Evolutionary conservation across 2,329 filamentous ascomycete genomes (phyloP), one percentile per base, ranked within the genome.

Genomic region (Sporothrix protearum): DNA sequence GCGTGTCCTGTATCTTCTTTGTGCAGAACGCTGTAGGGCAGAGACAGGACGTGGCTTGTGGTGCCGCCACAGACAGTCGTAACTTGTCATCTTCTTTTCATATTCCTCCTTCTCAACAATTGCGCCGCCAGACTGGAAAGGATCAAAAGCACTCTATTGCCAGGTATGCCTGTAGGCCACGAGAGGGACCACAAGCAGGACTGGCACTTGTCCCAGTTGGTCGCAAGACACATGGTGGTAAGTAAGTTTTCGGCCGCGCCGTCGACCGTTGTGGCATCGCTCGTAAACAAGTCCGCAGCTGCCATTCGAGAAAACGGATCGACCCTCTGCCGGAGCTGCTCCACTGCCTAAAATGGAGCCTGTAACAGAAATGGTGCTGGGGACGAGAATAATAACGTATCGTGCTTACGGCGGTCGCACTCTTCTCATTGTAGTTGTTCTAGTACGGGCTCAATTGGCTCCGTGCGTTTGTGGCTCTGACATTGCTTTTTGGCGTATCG

Each of bases 191-290:
- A 66, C 25, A 10, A 47, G 61, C 61, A 66, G 22, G 28, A 66
- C 39, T 33, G 19, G 28, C 42, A 47, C 42, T 39, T 47, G 39
- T 3, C 42, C 30, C 33, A 12, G 51, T 55, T 39, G 53, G 49
- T 69, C n/a, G 49, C 51, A 47, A 69, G 39, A 9, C 68, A 59
- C 53, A 59, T 49, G 68, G 68, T 69, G 68, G 68, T 49, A 36
- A 57, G 68, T 49, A 36, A 57, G 51, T 39, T 61, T 30, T 70
- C 68, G 68, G 68, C 53, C 55, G 68, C 53, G 68, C 68, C 68
- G 68, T 70, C 28, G 14, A 63, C 39, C 25, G 66, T 51, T 49
- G 39, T 59, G 55, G 68, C 39, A 61, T 70, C 68, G 68, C 55
- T 70, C 55, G 68, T 70, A 70, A 70, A 59, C n/a, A 22, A 25